phyloP scores from a whole-genome alignment of 2,329 filamentous ascomycete genomes.

The Xylogone sp. region DNA sequence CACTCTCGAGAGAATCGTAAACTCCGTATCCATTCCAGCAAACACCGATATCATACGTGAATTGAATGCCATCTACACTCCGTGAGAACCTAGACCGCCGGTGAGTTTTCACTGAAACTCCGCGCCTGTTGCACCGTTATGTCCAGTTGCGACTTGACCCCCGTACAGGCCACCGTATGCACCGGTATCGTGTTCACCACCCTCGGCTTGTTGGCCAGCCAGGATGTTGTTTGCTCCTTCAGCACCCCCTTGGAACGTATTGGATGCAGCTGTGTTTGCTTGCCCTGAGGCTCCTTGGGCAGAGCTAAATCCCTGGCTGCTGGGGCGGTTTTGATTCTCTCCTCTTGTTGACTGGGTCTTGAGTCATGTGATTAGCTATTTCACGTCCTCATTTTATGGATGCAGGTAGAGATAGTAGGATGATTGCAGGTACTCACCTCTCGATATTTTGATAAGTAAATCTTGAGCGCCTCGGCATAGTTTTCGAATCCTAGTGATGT shows the following conservation, averaged over 20 bases:
- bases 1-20: not conserved
- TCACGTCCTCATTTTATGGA: too few relatives aligned
- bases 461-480: conserved; percentile 96
- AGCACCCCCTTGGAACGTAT: conserved; percentile 23
- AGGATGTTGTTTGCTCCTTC: conserved; percentile 30
- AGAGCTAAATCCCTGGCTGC: conserved; percentile 49
- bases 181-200: conserved; percentile 27
- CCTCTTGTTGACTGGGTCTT: conserved; percentile 77
- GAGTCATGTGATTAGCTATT: conserved; percentile 21
- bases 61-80: not conserved
- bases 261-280: conserved; percentile 23
- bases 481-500: conserved; percentile 98
- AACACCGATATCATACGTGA: not conserved
- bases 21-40: not conserved
- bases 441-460: conserved; percentile 95
- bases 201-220: conserved; percentile 26
- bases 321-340: conserved; percentile 44
- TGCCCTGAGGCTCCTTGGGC: conserved; percentile 34
- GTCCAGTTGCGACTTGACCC: conserved; percentile 47
- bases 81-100: not conserved
- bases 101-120: not conserved
- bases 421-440: conserved; percentile 71
- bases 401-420: too few relatives aligned
- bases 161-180: conserved; percentile 38
- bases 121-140: conserved; percentile 49